Conservation (phyloP, 495 filamentous ascomycete species). For the Lichina pygmaea region DNA sequence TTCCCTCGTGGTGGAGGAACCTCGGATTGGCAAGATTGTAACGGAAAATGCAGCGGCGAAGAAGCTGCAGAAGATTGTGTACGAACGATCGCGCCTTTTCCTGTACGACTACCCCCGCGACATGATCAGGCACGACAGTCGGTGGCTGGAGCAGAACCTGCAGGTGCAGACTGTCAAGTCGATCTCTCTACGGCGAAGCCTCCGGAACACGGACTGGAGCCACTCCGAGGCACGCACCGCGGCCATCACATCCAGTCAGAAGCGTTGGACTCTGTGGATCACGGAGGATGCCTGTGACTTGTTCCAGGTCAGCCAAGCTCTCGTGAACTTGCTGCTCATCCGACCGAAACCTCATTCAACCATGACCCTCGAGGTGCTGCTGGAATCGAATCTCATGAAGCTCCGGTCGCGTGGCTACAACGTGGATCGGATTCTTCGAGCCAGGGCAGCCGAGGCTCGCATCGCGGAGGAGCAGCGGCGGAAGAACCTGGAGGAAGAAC, state of each 20-base stretch:
- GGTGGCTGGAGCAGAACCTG: conserved; percentile 76
- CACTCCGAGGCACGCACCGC: conserved; percentile 44
- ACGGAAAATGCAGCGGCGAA: conserved; percentile 23
- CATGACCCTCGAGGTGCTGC: conserved; percentile 63
- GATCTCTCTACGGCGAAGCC: conserved; percentile 43
- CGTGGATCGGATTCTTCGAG: conserved; percentile 68
- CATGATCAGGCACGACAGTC: conserved; percentile 49
- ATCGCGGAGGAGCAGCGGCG: conserved; percentile 60
- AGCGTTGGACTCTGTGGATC: conserved; percentile 25
- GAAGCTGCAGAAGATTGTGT: conserved; percentile 46
- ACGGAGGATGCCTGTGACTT: conserved; percentile 39
- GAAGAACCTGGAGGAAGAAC: conserved; percentile 52
- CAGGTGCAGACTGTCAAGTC: conserved; percentile 47
- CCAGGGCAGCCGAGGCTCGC: conserved; percentile 57
- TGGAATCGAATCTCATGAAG: conserved; percentile 54
- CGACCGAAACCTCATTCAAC: conserved; percentile 68
- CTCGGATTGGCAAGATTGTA: conserved; percentile 23
- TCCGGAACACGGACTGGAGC: conserved; percentile 30
- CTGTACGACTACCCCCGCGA: conserved; percentile 44
- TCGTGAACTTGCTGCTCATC: conserved; percentile 51
- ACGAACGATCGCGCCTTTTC: conserved; percentile 71
- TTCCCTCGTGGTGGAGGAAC: conserved; percentile 29
- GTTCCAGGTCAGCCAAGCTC: conserved; percentile 67
- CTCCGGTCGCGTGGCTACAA: conserved; percentile 73
- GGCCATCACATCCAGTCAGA: conserved; percentile 26